Evolutionary conservation across 495 filamentous ascomycete genomes (phyloP), one percentile per base, ranked within the genome.

Genomic region (Mycothermus thermophilus): DNA sequence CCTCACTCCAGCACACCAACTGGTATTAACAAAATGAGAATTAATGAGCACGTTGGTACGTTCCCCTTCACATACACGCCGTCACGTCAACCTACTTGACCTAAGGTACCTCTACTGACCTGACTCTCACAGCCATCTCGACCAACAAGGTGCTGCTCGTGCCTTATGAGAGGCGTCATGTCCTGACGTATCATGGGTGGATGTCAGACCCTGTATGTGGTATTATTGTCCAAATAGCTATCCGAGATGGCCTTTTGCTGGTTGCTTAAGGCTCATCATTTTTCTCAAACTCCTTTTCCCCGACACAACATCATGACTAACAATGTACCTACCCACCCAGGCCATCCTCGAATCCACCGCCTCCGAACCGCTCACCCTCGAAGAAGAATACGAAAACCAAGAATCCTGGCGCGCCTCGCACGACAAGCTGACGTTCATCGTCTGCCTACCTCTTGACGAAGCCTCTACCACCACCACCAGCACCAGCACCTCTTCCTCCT

Each of bases 331-430:
- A 14, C 22, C 27, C 17, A 14, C 12, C 11, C 30, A 86, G 79
- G 77, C 75, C 47, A 80, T 93, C 44, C 85, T 77, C 65, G 57
- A 75, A 64, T 73, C 79, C 39, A 93, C 86, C 0, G 83, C 86
- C 20, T 92, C 83, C 3, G 83, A 93, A 35, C 76, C 75, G 2
- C 66, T 94, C 26, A 72, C 77, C 0, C 60, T 93, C 1, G 66
- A 70, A 4, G 74, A 88, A 50, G 86, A 94, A 66, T 80, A 90
- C 52, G 65, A 70, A 30, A 93, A 93, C 79, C 86, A 94, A 48
- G 55, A 59, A 17, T 75, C 67, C 50, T 94, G 86, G 86, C 78
- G 84, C 25, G 56, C 60, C 30, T 79, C 88, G 30, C 52, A 59
- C 12, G 85, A 83, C 53, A 84, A 84, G 47, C 47, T 84, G 34